Evolutionary conservation across 495 filamentous ascomycete species (phyloP).

Genomic region (Cairneyella variabilis): DNA sequence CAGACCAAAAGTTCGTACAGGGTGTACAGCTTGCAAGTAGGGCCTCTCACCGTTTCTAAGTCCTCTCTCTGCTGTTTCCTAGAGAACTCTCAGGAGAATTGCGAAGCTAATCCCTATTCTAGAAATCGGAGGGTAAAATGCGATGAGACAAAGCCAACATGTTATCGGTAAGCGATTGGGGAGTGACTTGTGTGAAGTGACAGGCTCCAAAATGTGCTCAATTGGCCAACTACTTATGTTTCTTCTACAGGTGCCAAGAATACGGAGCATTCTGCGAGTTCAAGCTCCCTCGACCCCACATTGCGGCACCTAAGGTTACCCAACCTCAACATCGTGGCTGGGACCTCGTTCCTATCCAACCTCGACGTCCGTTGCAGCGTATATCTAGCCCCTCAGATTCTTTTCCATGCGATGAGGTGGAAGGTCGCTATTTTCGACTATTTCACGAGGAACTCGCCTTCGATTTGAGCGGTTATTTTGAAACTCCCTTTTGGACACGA

Average conservation of each 20-base stretch:
- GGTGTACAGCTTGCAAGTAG: slow-evolving; percentile 23
- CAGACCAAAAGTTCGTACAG: slow-evolving; percentile 18
- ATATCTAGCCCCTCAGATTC: slow-evolving; percentile 8
- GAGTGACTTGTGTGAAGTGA: slow-evolving; percentile 13
- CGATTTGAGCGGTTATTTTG: slow-evolving; percentile 57
- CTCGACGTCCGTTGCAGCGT: slow-evolving; percentile 12
- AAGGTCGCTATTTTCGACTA: slow-evolving; percentile 53
- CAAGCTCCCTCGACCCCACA: slow-evolving; percentile 13
- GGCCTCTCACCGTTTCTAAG: slow-evolving; percentile 5
- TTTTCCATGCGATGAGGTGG: slow-evolving; percentile 29
- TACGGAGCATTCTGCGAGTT: slow-evolving; percentile 20
- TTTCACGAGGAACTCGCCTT: slow-evolving; percentile 51
- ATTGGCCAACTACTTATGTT: slow-evolving; percentile 15
- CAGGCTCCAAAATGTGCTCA: slow-evolving; percentile 15
- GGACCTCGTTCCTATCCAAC: slow-evolving; percentile 30
- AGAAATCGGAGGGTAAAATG: slow-evolving; percentile 48
- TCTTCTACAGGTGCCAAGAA: slow-evolving; percentile 19
- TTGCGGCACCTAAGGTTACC: slow-evolving; percentile 27
- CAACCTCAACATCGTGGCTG: slow-evolving; percentile 13
- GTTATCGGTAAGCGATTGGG: slow-evolving; percentile 38
- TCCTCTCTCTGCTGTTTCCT: neutral
- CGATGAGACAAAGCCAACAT: slow-evolving; percentile 49
- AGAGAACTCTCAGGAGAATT: slow-evolving; percentile 5
- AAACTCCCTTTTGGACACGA: slow-evolving; percentile 55
- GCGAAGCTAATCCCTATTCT: slow-evolving; percentile 16